A percentile compares a stretch with the other conserved stretches of the same genome.
These are phyloP conservation scores for Priceomyces medius DNA, from an alignment of 805 yeast genomes.

Conservation along the genomic window DNA sequence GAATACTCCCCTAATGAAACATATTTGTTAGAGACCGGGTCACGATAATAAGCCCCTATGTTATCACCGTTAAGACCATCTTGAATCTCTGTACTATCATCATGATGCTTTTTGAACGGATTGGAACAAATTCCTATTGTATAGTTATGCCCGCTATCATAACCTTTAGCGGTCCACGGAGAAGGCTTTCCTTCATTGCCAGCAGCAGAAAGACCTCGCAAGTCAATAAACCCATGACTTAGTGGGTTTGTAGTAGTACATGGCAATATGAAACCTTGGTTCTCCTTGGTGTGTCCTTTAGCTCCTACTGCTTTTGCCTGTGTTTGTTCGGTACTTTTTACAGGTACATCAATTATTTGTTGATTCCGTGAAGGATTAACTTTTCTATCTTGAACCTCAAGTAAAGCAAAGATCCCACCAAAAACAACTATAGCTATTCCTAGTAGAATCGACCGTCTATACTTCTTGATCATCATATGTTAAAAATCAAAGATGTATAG, in stretches of 20 bases:
- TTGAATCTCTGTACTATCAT: constrained; percentile 36
- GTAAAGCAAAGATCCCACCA: not conserved
- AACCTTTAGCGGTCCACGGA: constrained; percentile 69
- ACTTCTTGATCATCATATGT: constrained; percentile 3
- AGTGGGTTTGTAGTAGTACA: constrained; percentile 40
- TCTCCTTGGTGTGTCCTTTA: not conserved
- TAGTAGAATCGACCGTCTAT: not conserved
- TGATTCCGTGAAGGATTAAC: not conserved
- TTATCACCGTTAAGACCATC: constrained; percentile 40
- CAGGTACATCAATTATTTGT: no score
- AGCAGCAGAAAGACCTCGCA: constrained; percentile 49
- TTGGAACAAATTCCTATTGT: constrained; percentile 50
- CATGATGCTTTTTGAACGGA: constrained; percentile 43
- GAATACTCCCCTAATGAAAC: constrained; percentile 56
- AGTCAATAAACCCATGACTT: constrained; percentile 50
- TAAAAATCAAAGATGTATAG: not conserved
- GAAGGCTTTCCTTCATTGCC: constrained; percentile 45
- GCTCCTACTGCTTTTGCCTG: not conserved
- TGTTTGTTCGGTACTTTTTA: not conserved
- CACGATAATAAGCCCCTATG: constrained; percentile 44
- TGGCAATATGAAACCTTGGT: constrained; percentile 20
- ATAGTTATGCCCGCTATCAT: constrained; percentile 69
- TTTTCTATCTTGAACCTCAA: constrained; percentile 1
- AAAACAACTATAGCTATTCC: not conserved
- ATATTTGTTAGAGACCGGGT: constrained; percentile 33